Evolutionary conservation across 2,329 filamentous ascomycete genomes (phyloP).

Genomic region (Aureobasidium lini): DNA sequence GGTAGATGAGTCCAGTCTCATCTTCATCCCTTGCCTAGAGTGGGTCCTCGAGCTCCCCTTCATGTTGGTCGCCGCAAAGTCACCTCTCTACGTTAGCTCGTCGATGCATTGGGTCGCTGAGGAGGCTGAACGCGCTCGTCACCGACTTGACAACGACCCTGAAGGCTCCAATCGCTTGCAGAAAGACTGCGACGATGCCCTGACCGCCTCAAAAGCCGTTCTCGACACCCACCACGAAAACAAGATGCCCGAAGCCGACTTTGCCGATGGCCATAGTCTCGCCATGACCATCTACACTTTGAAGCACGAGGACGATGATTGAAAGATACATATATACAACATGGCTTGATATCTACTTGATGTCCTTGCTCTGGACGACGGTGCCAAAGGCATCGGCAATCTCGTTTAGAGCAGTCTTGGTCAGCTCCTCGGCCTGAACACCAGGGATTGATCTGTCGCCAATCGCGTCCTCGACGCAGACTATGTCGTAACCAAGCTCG

Average conservation of each 20-base stretch:
- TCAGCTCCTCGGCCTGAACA: slow-evolving; percentile 47
- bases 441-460: slow-evolving; percentile 62
- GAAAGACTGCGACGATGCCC: not conserved
- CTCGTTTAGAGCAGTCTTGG: slow-evolving; percentile 48
- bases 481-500: slow-evolving; percentile 56
- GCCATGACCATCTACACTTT: slow-evolving; percentile 5
- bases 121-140: not conserved
- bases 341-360: slow-evolving; percentile 28
- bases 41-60: slow-evolving; percentile 10
- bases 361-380: slow-evolving; percentile 45
- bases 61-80: not conserved
- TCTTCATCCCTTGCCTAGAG: slow-evolving; percentile 15
- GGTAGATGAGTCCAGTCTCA: slow-evolving; percentile 3
- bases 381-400: slow-evolving; percentile 58
- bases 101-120: slow-evolving; percentile 9
- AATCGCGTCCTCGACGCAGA: slow-evolving; percentile 55
- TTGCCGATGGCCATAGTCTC: slow-evolving; percentile 6
- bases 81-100: slow-evolving; percentile 14
- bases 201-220: slow-evolving; percentile 1
- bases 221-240: slow-evolving; percentile 2
- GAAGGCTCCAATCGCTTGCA: not conserved
- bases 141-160: not conserved
- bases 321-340: not conserved
- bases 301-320: slow-evolving; percentile 7
- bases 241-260: slow-evolving; percentile 6